Base-by-base conservation (phyloP, 192 early-diverging fungal species). In the Phlyctochytrium bullatum region DNA sequence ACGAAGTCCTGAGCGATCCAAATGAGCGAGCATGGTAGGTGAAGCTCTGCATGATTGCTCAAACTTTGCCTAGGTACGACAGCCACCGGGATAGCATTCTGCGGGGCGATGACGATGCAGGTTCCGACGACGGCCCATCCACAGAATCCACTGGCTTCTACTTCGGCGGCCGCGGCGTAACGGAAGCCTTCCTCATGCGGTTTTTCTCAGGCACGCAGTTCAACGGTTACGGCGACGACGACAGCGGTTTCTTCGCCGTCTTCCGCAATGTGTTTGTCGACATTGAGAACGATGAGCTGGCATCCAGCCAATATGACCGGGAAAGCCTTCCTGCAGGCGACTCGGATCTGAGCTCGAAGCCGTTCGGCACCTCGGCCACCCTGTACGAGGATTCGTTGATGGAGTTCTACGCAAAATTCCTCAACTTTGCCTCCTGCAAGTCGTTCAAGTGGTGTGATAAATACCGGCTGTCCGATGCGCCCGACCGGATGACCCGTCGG, bases 401-500 rank as follows among this genome's bases (percentile, higher is more conserved):
- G 40, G 10, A 58, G 35, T 84, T 84, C 50, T 77, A 84, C 61
- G 24, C 30, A 65, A 83, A 88, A 33, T 98, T 92, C 86, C 73
- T 86, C 29, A 87, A 84, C 20, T 99, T 97, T 69, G 75, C 89
- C 0, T 84, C 89, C 16, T 73, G 78, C 65, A 98, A 98, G 76
- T 89, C 88, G n/a, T 99, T 98, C 67, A 81, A 83, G 31, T 99
- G 97, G 97, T 82, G 82, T 54, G 97, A 99, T 77, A 89, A 94
- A 64, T 93, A 88, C 77, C 78, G 88, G 12, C 82, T 93, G 1
- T 78, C 88, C 0, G 93, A 96, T 52, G 88, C 88, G 33, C 91
- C 90, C 27, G 92, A 95, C 78, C 85, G 97, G 25, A 75, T 81
- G 34, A 72, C 91, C 3, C 84, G 91, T 14, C 80, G 94, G 32